phyloP scores from a whole-genome alignment of 306 rosid genomes.

The Phaseolus lunatus region DNA sequence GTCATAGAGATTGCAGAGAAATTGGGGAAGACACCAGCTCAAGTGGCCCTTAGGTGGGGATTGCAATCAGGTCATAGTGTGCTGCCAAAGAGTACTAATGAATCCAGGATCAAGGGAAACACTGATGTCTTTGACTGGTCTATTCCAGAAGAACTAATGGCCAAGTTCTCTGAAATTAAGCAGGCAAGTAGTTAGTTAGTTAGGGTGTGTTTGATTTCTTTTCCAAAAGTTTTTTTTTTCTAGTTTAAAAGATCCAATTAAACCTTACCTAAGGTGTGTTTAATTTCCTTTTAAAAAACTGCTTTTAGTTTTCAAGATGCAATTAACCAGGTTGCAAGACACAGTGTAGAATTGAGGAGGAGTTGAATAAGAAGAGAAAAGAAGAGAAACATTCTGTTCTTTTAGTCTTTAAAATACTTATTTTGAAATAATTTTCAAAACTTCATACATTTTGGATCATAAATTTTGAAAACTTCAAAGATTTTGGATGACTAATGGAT shows the following conservation, averaged over 20 bases:
- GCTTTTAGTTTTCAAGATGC: no score
- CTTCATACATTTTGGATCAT: neutral
- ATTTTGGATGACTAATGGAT: neutral
- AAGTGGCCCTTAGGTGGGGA: conserved; percentile 83
- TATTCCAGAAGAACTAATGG: conserved; percentile 56
- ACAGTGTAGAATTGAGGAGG: neutral
- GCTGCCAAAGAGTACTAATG: conserved; percentile 75
- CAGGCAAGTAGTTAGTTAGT: conserved; percentile 56
- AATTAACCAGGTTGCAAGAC: no score
- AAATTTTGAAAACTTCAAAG: neutral
- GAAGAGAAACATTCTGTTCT: neutral
- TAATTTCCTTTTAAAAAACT: no score
- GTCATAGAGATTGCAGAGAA: conserved; percentile 56
- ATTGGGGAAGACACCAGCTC: conserved; percentile 72
- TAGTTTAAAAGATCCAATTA: no score
- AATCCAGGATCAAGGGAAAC: conserved; percentile 60
- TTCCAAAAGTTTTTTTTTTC: neutral
- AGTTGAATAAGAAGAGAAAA: neutral
- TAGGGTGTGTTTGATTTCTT: no score
- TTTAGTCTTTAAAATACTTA: no score
- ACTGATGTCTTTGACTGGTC: conserved; percentile 67
- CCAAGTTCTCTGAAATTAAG: conserved; percentile 55
- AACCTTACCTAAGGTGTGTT: no score
- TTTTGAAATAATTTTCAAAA: neutral
- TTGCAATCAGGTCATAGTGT: conserved; percentile 74